These are phyloP conservation scores for Phytophthora cryptogea DNA, from an alignment of 352 stramenopile genomes.

Conservation along the genomic window DNA sequence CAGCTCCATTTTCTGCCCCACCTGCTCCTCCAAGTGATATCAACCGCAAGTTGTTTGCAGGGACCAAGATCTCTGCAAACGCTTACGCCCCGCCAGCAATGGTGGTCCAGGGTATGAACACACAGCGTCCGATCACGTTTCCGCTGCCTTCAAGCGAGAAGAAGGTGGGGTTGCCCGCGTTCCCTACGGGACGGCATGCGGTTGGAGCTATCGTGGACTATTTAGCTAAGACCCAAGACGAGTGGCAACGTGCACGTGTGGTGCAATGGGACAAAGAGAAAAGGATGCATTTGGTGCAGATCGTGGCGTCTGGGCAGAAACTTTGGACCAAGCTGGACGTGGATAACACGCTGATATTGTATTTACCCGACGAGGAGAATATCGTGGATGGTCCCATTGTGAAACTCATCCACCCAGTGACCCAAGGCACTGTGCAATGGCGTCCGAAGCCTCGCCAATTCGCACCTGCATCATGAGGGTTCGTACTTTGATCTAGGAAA, in stretches of 20 bases:
- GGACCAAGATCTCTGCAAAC: conserved; percentile 42
- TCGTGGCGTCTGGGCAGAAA: conserved; percentile 61
- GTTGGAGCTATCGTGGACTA: conserved; percentile 82
- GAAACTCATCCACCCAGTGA: conserved; percentile 62
- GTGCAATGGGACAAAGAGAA: conserved; percentile 68
- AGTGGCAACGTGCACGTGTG: conserved; percentile 74
- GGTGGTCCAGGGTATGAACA: conserved; percentile 51
- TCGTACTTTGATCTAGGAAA: conserved; percentile 8
- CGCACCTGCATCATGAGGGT: conserved; percentile 31
- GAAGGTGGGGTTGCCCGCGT: conserved; percentile 52
- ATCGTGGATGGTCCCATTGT: conserved; percentile 61
- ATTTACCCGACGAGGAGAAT: conserved; percentile 61
- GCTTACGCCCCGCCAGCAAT: conserved; percentile 45
- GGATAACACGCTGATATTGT: conserved; percentile 72
- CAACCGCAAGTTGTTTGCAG: conserved; percentile 32
- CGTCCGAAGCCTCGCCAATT: conserved; percentile 77
- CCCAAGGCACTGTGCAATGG: conserved; percentile 63
- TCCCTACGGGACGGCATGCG: conserved; percentile 49
- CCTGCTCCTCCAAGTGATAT: conserved; percentile 26
- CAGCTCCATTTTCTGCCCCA: conserved; percentile 16
- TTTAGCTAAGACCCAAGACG: conserved; percentile 62
- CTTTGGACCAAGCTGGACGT: conserved; percentile 58
- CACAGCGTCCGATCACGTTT: conserved; percentile 49
- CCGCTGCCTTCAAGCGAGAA: conserved; percentile 38
- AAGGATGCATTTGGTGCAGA: conserved; percentile 70